Evolutionary conservation across 768 basidiomycete species (phyloP), one percentile per base, ranked within the genome.

Genomic region (Boletus rufocinnamomeus): DNA sequence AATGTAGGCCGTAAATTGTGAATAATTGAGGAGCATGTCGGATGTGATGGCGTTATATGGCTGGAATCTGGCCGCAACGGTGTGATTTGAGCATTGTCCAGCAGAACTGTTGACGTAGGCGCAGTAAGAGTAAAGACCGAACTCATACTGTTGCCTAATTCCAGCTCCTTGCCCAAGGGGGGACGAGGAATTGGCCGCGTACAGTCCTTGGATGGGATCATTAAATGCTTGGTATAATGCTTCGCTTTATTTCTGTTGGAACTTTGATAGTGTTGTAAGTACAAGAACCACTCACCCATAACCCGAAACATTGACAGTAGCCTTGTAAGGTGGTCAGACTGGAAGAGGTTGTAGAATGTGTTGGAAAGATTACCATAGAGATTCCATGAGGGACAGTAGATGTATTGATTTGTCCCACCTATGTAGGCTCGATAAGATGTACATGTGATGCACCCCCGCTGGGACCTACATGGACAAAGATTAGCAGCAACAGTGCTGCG

Each of bases 331-430:
- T 43, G 61, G 63, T 72, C 50, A 67, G 66, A 50, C n/a, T 28
- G 32, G 43, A 41, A 44, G 47, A 21, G n/a, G 34, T 27, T 45
- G 52, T 5, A 58, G 30, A 51, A 19, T 51, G 48, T 46, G 54
- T 44, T 49, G 25, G 43, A 64, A 51, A 52, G 62, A 71, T 75
- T 71, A 90, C 91, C 88, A 93, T 87, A 54, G 84, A 81, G 54
- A 93, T 84, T 56, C 79, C 81, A 57, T 84, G 83, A 57, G 90
- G 88, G 34, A 91, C 84, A 35, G 77, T 78, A 17, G 88, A 85
- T 52, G 87, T 88, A 70, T 85, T 92, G 68, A 87, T 90, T 82
- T 93, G 91, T 59, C 87, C 90, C 57, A 92, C 83, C 91, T 93
- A 60, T 49, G 49, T 48, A 50, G 17, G 41, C 30, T 58, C 47